A percentile compares a stretch with the other conserved stretches of the same genome.
Conservation (phyloP, 805 yeast species). For the Sugiyamaella lignohabitans region DNA sequence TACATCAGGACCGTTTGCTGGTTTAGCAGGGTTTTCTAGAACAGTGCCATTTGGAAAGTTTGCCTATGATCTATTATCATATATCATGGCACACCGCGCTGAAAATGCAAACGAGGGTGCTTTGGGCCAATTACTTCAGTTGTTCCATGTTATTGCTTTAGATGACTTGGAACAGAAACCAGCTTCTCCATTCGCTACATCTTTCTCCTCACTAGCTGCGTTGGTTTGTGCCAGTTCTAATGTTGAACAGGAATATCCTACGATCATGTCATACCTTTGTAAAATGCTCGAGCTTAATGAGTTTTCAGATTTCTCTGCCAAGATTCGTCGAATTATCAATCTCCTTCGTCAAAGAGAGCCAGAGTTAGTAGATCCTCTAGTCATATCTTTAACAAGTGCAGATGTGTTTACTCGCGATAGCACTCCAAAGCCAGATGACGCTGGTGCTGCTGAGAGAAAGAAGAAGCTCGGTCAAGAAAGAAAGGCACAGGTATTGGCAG, state of each 20-base stretch:
- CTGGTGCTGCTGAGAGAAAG: constrained; percentile 31
- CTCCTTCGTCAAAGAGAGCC: constrained; percentile 15
- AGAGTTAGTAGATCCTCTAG: constrained; percentile 13
- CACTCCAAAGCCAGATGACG: not conserved
- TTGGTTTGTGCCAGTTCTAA: not conserved
- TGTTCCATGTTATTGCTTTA: constrained; percentile 56
- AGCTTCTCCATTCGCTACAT: constrained; percentile 4
- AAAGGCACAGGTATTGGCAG: constrained; percentile 65
- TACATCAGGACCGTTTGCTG: constrained; percentile 27
- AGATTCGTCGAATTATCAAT: constrained; percentile 5
- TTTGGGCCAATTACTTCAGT: constrained; percentile 53
- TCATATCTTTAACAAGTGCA: not conserved
- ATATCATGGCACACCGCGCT: constrained; percentile 16
- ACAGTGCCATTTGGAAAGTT: constrained; percentile 25
- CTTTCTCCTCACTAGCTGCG: not conserved
- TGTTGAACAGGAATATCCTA: not conserved
- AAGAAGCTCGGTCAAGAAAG: constrained; percentile 64
- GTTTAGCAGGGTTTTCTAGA: constrained; percentile 26
- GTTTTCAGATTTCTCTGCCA: constrained; percentile 4
- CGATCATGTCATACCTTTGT: not conserved
- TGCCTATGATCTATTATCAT: constrained; percentile 14
- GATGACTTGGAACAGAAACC: constrained; percentile 31
- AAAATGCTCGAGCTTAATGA: not conserved
- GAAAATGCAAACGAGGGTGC: constrained; percentile 46
- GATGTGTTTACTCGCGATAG: not conserved